phyloP scores from a whole-genome alignment of 352 stramenopile genomes.

The Lagenidium giganteum region DNA sequence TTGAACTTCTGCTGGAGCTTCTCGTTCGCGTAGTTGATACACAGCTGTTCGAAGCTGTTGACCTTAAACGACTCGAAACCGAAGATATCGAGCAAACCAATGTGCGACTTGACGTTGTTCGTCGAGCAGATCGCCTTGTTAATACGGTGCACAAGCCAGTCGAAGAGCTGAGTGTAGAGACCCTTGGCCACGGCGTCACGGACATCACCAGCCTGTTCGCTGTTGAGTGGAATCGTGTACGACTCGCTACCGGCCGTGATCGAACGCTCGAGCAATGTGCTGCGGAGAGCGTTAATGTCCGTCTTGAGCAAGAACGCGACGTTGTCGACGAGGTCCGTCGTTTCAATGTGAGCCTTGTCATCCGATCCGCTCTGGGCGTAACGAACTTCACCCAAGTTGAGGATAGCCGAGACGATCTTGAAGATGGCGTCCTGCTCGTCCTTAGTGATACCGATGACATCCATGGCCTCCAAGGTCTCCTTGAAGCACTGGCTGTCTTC shows the following conservation, averaged over 20 bases:
- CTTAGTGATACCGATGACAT: conserved; percentile 86
- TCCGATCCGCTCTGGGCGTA: conserved; percentile 63
- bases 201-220: conserved; percentile 86
- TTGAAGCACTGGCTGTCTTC: conserved; percentile 68
- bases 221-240: conserved; percentile 89
- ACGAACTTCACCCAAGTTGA: conserved; percentile 95
- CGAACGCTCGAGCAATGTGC: conserved; percentile 84
- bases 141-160: conserved; percentile 92
- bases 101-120: conserved; percentile 72
- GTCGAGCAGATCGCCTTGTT: conserved; percentile 78
- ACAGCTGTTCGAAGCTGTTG: conserved; percentile 89
- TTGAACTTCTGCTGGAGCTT: conserved; percentile 90
- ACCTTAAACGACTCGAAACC: conserved; percentile 93
- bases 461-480: conserved; percentile 86
- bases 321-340: conserved; percentile 50
- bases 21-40: conserved; percentile 91
- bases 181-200: conserved; percentile 95
- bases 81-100: conserved; percentile 95
- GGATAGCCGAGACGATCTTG: conserved; percentile 92
- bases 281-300: conserved; percentile 64
- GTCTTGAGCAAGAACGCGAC: conserved; percentile 57
- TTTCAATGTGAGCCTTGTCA: conserved; percentile 53
- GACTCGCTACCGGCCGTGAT: conserved; percentile 92
- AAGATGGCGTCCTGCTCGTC: conserved; percentile 91
- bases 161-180: conserved; percentile 95